Base-by-base conservation (phyloP, 1,284 basidiomycete genomes). In the Polyporus tsugae region DNA sequence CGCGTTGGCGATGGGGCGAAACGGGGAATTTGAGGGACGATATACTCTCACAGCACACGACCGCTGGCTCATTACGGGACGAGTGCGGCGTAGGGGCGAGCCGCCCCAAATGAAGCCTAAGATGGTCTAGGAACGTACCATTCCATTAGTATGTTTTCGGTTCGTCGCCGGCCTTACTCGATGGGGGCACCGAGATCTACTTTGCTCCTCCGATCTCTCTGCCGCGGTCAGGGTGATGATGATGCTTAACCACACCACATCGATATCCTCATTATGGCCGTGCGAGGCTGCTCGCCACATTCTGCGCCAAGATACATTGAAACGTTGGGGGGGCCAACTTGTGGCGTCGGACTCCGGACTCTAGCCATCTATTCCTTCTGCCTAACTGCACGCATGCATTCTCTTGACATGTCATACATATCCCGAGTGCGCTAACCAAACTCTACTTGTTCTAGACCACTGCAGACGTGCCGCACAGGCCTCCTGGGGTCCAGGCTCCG, bases 101-200 rank as follows among this genome's bases (percentile, higher is more conserved):
- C 55, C 55, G 33, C 29, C n/a, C 22, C 17, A 22, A 38, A 35
- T 0, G 29, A 17, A 17, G 29, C 35, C 55, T 38, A 36, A 36
- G 55, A 58, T 38, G 52, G 52, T 55, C 52, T 35, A 58, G 35
- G 55, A 38, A 38, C 35, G 55, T n/a, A 36, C n/a, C 55, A 38
- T 36, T 58, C 55, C 55, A 58, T 58, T 58, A 58, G 55, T 58
- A 22, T 58, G n/a, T 58, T 38, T 58, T 58, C 19, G 55, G 55
- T 10, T 22, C 33, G 55, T 58, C 55, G 7, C 33, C 19, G 33
- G 29, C 36, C 35, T 58, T 19, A 22, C 10, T 38, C n/a, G n/a
- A 38, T 38, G 35, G 35, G 36, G 55, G 55, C 35, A 35, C 55
- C 29, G 55, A 58, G 55, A 58, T 58, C 36, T 13, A 38, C 19